Evolutionary conservation across 768 basidiomycete genomes (phyloP), one percentile per base, ranked within the genome.

Genomic region (Plicaturopsis crispa): DNA sequence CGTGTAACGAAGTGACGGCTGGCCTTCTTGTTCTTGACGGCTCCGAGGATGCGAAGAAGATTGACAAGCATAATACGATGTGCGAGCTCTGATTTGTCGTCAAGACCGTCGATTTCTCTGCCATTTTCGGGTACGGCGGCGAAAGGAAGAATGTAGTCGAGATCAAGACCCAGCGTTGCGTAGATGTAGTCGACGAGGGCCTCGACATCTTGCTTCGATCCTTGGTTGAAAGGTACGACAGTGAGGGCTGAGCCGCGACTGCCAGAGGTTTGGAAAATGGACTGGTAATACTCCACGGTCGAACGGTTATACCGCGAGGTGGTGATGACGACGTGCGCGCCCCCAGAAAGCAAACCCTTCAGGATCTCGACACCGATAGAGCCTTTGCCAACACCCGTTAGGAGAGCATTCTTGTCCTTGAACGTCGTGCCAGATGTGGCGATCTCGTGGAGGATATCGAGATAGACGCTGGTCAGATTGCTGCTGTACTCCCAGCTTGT

Each of bases 61-160:
- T 99, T 99, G 50, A 91, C 89, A 54, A 99, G 67, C 96, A 99
- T 98, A 69, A 98, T 92, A 39, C 96, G 83, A 57, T 99, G 96
- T 10, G 96, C 94, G 32, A 99, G 75, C 62, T 99, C 96, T 13
- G 94, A 98, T 54, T 84, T 85, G 65, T 99, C 96, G 57, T 99
- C 96, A 46, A 99, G 66, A 10, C 88, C 80, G 50, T 99, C 96
- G 44, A 99, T 99, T 62, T 99, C 92, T 41, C 96, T 88, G 16
- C 96, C 96, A 50, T 98, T 98, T 62, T 99, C 96, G 5, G 96
- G 94, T 33, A 99, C 84, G 34, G 94, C 96, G 31, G 96, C 96
- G 62, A 99, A 99, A 16, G 96, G 96, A 43, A 98, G 77, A 52
- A 99, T 89, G 62, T 98, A 99, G 63, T 99, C 96, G 41, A 99